Evolutionary conservation across 2,329 filamentous ascomycete species (phyloP), one percentile per base, ranked within the genome.

Genomic region (Xylariaceae sp.): DNA sequence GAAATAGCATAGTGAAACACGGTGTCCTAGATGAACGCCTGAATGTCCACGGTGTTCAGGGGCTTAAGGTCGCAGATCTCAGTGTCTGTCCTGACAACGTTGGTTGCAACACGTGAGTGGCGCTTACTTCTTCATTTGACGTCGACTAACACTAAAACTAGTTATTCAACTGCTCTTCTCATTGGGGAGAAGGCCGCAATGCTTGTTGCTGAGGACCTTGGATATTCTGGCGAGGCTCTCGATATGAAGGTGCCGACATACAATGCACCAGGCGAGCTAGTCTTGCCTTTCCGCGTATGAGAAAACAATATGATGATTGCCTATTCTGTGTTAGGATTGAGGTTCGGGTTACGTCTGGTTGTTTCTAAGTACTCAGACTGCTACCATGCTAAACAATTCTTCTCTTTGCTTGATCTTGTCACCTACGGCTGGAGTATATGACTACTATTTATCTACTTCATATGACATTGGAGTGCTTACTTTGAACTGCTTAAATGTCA

Each of bases 41-140:
- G 53, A 91, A 91, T 64, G 89, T 92, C 2, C 87, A 91, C 69
- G 89, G 88, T 49, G 88, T 91, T 62, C 82, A 90, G 78, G 86
- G 87, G 16, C 81, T 92, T 65, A 91, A 91, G 81, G 88, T 91
- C 20, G 88, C 88, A 12, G 89, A 92, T 72, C 73, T 91, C 44
- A 86, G 81, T 48, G 89, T 91, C 77, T 91, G 88, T 73, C 89
- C 89, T 0, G 88, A 91, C 72, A 92, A 91, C 62, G 88, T 91
- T 20, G 89, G 87, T 58, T 87, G 84, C 74, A 87, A 87, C 73
- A 86, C 82, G 63, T 85, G 73, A 71, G 78, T 77, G 59, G 62
- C 73, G 66, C 59, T 10, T 16, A 19, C 18, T 21, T 14, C 10
- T 10, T 19, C 3, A 32, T 12, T 19, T 29, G 12, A 12, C 20